These are phyloP conservation scores for Metrosideros polymorpha DNA, from an alignment of 441 rosid species.

Conservation along the genomic window DNA sequence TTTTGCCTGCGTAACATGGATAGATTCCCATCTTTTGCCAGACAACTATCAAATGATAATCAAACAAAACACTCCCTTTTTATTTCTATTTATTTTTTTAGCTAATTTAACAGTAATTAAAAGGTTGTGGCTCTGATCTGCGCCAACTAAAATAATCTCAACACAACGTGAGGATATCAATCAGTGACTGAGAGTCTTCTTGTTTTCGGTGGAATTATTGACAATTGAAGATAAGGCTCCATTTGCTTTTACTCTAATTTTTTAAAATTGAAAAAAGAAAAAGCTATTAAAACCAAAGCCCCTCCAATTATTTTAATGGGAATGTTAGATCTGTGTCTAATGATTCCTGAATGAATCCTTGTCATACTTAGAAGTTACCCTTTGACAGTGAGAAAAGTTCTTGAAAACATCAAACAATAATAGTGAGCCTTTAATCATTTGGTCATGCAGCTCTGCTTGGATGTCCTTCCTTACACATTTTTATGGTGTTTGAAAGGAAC, in stretches of 20 bases:
- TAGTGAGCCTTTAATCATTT: constrained; percentile 4
- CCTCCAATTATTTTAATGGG: not conserved
- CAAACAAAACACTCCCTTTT: not conserved
- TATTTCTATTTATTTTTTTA: not conserved
- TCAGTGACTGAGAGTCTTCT: not conserved
- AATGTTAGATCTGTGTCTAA: constrained; percentile 1
- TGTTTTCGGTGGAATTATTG: not conserved
- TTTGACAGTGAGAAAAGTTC: not conserved
- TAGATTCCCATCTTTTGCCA: constrained; percentile 44
- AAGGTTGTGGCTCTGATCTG: constrained; percentile 28
- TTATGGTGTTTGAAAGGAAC: not conserved
- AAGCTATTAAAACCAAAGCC: not conserved
- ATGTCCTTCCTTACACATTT: not conserved
- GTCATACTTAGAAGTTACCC: constrained; percentile 42
- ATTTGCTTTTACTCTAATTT: not conserved
- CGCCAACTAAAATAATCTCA: not conserved
- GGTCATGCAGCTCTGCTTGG: constrained; percentile 4
- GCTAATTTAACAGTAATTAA: not conserved
- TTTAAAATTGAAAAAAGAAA: no score
- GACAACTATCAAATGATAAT: not conserved
- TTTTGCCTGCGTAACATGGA: constrained; percentile 37
- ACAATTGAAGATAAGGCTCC: not conserved
- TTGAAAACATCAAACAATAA: not conserved
- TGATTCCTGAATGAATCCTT: constrained; percentile 24
- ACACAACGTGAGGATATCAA: not conserved